Evolutionary conservation across 345 rosid genomes (phyloP).

Genomic region (Dovyalis caffra): DNA sequence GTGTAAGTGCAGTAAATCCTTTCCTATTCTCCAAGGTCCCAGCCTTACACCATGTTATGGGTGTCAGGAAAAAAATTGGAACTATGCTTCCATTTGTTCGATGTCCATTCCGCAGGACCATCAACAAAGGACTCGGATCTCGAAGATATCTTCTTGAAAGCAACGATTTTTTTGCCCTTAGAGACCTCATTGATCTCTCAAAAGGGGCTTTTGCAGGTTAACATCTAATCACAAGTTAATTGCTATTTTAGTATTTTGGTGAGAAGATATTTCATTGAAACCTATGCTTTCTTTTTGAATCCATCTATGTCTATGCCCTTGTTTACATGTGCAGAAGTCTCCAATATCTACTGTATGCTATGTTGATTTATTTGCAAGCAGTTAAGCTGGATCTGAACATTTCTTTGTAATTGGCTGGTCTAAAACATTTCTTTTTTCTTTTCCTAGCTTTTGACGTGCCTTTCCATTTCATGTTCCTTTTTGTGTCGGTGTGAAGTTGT

Average conservation of each 20-base stretch:
- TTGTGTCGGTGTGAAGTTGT: background rate
- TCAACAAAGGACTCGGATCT: slow-evolving; percentile 76
- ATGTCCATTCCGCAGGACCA: slow-evolving; percentile 82
- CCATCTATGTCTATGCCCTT: background rate
- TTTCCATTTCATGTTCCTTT: background rate
- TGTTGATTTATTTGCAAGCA: background rate
- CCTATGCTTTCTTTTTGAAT: slow-evolving; percentile 1
- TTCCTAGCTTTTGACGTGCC: background rate
- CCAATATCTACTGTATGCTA: background rate
- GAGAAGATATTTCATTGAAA: background rate
- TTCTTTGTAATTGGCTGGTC: background rate
- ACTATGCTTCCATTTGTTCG: slow-evolving; percentile 78
- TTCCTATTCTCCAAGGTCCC: slow-evolving; percentile 84
- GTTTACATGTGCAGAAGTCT: background rate
- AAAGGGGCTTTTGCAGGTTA: slow-evolving; percentile 97
- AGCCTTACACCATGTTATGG: slow-evolving; percentile 74
- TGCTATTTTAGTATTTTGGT: slow-evolving; percentile 4
- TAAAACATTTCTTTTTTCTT: background rate
- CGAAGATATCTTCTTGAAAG: slow-evolving; percentile 92
- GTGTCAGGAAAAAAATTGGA: slow-evolving; percentile 67
- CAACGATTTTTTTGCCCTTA: slow-evolving; percentile 86
- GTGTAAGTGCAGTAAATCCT: slow-evolving; percentile 96
- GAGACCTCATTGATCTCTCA: slow-evolving; percentile 93
- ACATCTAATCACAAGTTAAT: slow-evolving; percentile 14
- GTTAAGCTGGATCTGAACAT: background rate